Percentiles rank a stretch among this genome's conserved stretches.
phyloP scores from a whole-genome alignment of 2,329 filamentous ascomycete genomes.

The Xylaria sp. region DNA sequence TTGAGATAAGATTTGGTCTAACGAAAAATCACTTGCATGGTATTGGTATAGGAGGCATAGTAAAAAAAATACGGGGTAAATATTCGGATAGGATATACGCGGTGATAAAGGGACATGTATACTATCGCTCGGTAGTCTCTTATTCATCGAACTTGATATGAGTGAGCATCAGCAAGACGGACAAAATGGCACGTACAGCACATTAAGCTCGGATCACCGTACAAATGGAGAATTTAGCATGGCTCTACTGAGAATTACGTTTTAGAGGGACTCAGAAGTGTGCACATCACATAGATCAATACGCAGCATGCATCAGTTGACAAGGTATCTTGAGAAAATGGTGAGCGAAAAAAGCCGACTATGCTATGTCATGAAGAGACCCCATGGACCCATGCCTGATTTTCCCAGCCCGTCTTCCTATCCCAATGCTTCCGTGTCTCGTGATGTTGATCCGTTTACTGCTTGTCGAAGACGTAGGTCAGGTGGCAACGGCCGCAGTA shows the following conservation, averaged over 20 bases:
- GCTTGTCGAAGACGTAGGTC: constrained; percentile 78
- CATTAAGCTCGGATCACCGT: too few species aligned
- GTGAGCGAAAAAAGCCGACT: constrained; percentile 19
- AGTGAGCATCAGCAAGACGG: neutral
- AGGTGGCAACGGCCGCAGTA: constrained; percentile 86
- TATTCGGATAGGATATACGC: constrained; percentile 18
- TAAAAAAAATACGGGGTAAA: constrained; percentile 5
- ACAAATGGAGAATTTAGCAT: neutral
- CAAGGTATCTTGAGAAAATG: constrained; percentile 36
- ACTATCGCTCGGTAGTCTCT: neutral
- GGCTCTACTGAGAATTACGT: neutral
- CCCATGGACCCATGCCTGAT: constrained; percentile 37
- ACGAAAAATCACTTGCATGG: neutral
- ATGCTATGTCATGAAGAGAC: constrained; percentile 28
- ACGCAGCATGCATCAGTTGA: constrained; percentile 28
- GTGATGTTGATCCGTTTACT: constrained; percentile 43
- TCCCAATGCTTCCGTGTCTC: constrained; percentile 30
- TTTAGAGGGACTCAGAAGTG: neutral
- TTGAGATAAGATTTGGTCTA: neutral
- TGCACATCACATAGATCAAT: neutral
- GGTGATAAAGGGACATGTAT: constrained; percentile 10
- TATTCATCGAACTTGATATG: neutral
- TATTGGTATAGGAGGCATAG: neutral
- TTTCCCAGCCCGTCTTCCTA: constrained; percentile 35
- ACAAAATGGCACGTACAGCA: neutral